Evolutionary conservation across 2,329 filamentous ascomycete genomes (phyloP), one percentile per base, ranked within the genome.

Genomic region (Cercospora sojina): DNA sequence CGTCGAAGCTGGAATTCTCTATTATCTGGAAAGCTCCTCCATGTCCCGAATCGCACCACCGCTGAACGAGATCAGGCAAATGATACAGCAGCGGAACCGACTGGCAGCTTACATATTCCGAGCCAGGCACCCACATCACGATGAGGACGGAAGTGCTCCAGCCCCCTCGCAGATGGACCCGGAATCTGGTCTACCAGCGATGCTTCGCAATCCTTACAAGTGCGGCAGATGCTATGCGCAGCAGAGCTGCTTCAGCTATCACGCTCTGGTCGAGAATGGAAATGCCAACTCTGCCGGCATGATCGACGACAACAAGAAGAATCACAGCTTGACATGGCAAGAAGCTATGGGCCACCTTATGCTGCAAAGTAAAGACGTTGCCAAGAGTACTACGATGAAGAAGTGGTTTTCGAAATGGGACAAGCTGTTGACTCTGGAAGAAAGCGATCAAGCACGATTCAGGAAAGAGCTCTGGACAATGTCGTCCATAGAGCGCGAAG

Each of bases 321-420:
- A 74, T 23, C 74, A 77, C 59, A 71, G 67, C 55, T 64, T 73
- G 13, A 68, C 72, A 10, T 99, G 97, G 74, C 87, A 92, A 60
- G 91, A 95, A 69, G 82, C 92, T 5, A 89, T 96, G 59, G 74
- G 74, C 1, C 77, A 78, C 59, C 66, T 79, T 25, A 35, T 71
- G 2, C 64, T 66, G 16, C 59, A 66, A 9, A 27, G 59, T 9
- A 64, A 64, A 13, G 65, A 69, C 16, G 85, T 85, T 66, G 90
- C 96, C 75, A 91, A 87, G 5, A 82, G 80, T 0, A 69, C 71
- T 29, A 56, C 58, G 18, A 91, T 97, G 74, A 87, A 88, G 71
- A 86, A 88, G 0, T 99, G 98, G 77, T 97, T 99, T 79, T 84
- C 91, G 69, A 97, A 95, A 76, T 99, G 95, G 95, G 95, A 99